Evolutionary conservation across 495 filamentous ascomycete genomes (phyloP).

Genomic region (Jackrogersella minutella): DNA sequence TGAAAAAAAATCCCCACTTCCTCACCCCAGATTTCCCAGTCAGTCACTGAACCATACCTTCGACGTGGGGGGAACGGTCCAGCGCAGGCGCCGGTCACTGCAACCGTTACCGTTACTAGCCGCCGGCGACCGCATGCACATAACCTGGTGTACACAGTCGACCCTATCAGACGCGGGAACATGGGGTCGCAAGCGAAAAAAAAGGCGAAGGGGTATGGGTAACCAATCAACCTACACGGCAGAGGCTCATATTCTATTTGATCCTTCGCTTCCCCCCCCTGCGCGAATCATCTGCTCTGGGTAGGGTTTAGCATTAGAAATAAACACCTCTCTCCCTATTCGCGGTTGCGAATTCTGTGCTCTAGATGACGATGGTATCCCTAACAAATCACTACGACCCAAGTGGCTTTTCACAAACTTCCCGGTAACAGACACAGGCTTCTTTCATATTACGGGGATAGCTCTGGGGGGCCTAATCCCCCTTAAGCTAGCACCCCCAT

Average conservation of each 20-base stretch:
- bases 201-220: no score
- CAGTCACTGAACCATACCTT: no score
- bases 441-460: not conserved
- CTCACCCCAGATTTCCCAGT: no score
- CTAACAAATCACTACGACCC: not conserved
- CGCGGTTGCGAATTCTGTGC: no score
- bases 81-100: not conserved
- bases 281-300: no score
- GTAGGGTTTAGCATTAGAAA: no score
- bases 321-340: no score
- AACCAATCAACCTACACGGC: constrained; percentile 11
- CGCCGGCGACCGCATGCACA: constrained; percentile 12
- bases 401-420: not conserved
- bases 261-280: not conserved
- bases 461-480: not conserved
- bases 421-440: not conserved
- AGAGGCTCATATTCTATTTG: not conserved
- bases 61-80: no score
- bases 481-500: not conserved
- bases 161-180: not conserved
- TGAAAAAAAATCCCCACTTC: no score
- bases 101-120: constrained; percentile 36
- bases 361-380: no score
- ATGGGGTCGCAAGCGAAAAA: not conserved
- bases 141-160: not conserved